Conservation (phyloP, 2,329 filamentous ascomycete species). For the Pseudocercospora vitis region DNA sequence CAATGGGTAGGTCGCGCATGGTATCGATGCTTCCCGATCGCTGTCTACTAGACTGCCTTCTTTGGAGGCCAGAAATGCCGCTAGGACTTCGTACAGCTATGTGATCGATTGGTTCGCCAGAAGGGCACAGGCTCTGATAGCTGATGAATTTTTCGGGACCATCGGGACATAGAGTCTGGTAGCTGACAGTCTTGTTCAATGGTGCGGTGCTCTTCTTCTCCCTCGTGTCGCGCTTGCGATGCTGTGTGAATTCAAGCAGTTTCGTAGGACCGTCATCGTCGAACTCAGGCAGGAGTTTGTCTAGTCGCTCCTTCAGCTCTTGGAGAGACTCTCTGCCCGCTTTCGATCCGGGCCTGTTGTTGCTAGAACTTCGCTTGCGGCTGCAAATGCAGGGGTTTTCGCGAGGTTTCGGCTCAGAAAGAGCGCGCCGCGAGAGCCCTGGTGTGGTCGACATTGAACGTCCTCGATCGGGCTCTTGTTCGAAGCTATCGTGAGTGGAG, state of each 20-base stretch:
- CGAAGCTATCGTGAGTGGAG: not conserved
- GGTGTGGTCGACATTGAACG: conserved; percentile 5
- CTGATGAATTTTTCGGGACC: conserved; percentile 3
- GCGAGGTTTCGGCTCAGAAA: not conserved
- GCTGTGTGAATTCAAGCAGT: not conserved
- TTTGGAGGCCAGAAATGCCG: not conserved
- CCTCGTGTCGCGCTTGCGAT: not conserved
- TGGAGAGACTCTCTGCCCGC: conserved; percentile 1
- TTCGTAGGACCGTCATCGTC: not conserved
- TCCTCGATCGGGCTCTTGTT: not conserved
- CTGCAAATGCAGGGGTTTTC: conserved; percentile 1
- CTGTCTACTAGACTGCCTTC: not conserved
- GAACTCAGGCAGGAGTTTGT: not conserved
- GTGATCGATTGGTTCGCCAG: not conserved
- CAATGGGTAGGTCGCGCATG: conserved; percentile 3
- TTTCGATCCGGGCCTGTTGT: not conserved
- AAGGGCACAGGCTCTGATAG: conserved; percentile 1
- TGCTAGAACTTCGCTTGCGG: conserved; percentile 2
- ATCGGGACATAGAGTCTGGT: not conserved
- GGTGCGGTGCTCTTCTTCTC: not conserved
- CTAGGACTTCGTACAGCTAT: not conserved
- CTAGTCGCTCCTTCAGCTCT: not conserved
- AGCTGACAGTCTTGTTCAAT: not conserved
- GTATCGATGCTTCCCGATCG: conserved; percentile 7
- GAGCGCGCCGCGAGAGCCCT: not conserved